Percentiles rank a stretch among this genome's conserved stretches.
Evolutionary conservation across 2,329 filamentous ascomycete genomes (phyloP).

Genomic region (Massarina eburnea): DNA sequence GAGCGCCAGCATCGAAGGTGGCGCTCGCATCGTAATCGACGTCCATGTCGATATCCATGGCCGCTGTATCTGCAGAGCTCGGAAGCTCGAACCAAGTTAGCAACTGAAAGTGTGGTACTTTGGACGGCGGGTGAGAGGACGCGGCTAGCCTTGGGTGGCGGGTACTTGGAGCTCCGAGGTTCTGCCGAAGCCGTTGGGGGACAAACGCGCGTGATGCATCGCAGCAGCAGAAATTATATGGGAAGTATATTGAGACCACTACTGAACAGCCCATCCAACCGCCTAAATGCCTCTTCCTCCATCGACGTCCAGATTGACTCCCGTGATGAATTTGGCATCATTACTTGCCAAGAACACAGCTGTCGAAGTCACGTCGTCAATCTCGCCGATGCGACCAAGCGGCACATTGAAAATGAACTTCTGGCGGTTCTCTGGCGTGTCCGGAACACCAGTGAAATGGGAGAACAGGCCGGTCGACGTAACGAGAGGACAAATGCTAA

Average conservation of each 20-base stretch:
- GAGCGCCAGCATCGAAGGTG: slow-evolving; percentile 18
- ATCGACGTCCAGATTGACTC: slow-evolving; percentile 48
- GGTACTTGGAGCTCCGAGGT: background rate
- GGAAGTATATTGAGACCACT: background rate
- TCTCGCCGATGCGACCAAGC: slow-evolving; percentile 60
- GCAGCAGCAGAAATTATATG: background rate
- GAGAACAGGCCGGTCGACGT: slow-evolving; percentile 66
- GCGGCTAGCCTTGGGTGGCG: background rate
- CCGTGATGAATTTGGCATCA: slow-evolving; percentile 63
- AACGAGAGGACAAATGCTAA: slow-evolving; percentile 69
- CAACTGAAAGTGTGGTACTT: background rate
- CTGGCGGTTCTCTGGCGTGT: slow-evolving; percentile 58
- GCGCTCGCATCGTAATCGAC: slow-evolving; percentile 31
- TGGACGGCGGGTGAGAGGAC: background rate
- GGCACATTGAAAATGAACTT: slow-evolving; percentile 60
- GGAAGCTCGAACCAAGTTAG: background rate
- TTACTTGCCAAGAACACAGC: slow-evolving; percentile 60
- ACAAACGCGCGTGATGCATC: no score
- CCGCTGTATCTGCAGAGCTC: background rate
- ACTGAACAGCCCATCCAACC: background rate
- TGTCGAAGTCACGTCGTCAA: slow-evolving; percentile 61
- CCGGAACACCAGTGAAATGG: slow-evolving; percentile 61
- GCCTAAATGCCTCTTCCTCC: slow-evolving; percentile 40
- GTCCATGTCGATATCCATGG: slow-evolving; percentile 39
- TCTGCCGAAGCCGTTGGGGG: background rate